These are phyloP conservation scores for Casuarina glauca DNA, from an alignment of 306 rosid genomes.

Conservation along the genomic window DNA sequence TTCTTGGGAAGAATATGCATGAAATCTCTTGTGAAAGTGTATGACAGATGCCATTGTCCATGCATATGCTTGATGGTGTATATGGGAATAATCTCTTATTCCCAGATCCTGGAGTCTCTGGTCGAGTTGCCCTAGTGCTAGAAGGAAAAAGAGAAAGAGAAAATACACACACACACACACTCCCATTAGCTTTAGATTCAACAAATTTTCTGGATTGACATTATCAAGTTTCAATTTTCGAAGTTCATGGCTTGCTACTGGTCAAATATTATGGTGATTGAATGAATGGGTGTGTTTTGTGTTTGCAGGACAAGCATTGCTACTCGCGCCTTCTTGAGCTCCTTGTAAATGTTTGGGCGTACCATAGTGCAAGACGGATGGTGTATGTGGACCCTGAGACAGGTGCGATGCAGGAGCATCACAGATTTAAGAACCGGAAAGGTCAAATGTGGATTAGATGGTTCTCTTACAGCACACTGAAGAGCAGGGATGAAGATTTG, in stretches of 20 bases:
- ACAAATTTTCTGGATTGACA: not conserved
- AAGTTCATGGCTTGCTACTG: conserved; percentile 10
- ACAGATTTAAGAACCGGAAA: conserved; percentile 64
- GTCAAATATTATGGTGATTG: not conserved
- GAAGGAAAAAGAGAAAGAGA: not conserved
- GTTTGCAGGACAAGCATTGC: conserved; percentile 83
- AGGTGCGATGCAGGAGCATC: conserved; percentile 85
- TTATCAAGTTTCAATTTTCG: not conserved
- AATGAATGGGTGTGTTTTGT: conserved; percentile 5
- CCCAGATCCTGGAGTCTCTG: not conserved
- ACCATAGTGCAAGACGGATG: conserved; percentile 89
- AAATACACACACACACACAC: too few relatives aligned
- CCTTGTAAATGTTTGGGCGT: conserved; percentile 84
- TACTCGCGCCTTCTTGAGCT: conserved; percentile 88
- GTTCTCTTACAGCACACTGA: conserved; percentile 69
- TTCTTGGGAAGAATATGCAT: not conserved
- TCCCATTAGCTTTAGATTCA: not conserved
- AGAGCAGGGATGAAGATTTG: conserved; percentile 94
- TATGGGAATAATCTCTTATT: not conserved
- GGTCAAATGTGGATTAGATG: conserved; percentile 88
- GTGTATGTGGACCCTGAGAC: conserved; percentile 74
- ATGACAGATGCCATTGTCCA: not conserved
- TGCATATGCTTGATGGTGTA: not conserved
- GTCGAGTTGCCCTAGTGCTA: not conserved
- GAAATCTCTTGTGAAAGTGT: not conserved